Base-by-base conservation (phyloP, 208 protist genomes). In the Strigomonas culicis region DNA sequence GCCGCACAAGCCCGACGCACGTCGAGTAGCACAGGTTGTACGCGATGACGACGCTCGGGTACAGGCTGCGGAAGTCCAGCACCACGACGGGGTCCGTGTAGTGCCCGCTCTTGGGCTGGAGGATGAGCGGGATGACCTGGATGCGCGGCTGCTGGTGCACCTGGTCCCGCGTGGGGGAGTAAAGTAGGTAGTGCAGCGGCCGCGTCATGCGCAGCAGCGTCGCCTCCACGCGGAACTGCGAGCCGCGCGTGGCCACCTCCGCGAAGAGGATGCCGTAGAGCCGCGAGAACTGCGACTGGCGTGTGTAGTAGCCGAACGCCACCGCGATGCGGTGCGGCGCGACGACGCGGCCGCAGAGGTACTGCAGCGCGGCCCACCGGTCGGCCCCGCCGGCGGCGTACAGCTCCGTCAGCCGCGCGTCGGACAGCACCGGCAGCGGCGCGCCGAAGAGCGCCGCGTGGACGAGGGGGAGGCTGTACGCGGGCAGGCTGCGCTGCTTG, bases 21-120 rank as follows among this genome's bases (percentile, higher is more conserved):
- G 91, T 94, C 4, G 80, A 97, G 81, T 99, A 99, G 79, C 99
- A 99, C 17, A 99, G 86, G 78, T 99, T 99, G 84, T 99, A 99
- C n/a, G 99, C 98, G 74, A 99, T 99, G 85, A 99, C 99, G 74
- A 99, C 99, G 57, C 98, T 99, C 3, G 99, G 99, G 89, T 99
- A 99, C 46, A 99, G 86, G 50, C 97, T 99, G 15, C 97, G 90
- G 74, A 99, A 99, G 88, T 99, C 99, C 0, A 99, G 84, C 17
- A 99, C 99, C 15, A 98, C 85, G 57, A 99, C 92, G 2, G 98
- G 98, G 63, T 94, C 88, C 19, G 72, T 44, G 72, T 94, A 94
- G 58, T 91, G 79, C 32, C 75, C 80, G 43, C 70, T 79, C 21
- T 61, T 55, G 7, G 92, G 92, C 63, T 93, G 71, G 76, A 97